These are phyloP conservation scores for Camellia japonica DNA, from an alignment of 148 eudicot genomes.

Conservation along the genomic window DNA sequence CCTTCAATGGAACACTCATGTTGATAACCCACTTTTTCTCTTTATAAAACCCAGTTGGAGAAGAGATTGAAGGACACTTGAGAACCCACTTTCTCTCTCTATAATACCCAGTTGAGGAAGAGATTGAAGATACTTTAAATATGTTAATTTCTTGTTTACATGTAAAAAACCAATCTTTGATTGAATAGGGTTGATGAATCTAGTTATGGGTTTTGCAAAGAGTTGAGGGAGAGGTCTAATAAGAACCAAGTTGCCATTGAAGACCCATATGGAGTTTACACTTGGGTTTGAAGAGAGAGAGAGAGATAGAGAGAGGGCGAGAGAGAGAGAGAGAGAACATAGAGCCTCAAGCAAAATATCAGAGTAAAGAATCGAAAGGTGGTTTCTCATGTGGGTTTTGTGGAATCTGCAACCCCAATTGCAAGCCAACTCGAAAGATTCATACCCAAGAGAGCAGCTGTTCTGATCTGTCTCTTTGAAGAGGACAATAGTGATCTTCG, in stretches of 20 bases:
- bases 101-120: no score
- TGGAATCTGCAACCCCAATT: no score
- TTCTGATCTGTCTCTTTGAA: no score
- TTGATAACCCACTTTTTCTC: conserved; percentile 9
- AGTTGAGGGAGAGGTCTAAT: conserved; percentile 52
- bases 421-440: no score
- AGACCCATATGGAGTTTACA: background rate
- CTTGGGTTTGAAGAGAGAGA: background rate
- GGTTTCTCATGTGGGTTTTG: no score
- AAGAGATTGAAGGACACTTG: conserved; percentile 24
- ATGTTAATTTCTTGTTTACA: conserved; percentile 13
- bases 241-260: conserved; percentile 76
- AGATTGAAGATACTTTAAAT: conserved; percentile 6
- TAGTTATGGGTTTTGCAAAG: conserved; percentile 47
- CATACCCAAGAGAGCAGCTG: no score
- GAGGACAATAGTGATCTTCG: no score
- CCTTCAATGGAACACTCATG: conserved; percentile 22
- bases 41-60: conserved; percentile 35
- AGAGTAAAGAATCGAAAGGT: no score
- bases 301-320: no score
- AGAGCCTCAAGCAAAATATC: no score
- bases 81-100: no score
- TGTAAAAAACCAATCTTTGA: conserved; percentile 24
- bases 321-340: no score
- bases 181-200: conserved; percentile 22